Conservation (phyloP, 2,329 filamentous ascomycete genomes). For the Penicillium verrucosum region DNA sequence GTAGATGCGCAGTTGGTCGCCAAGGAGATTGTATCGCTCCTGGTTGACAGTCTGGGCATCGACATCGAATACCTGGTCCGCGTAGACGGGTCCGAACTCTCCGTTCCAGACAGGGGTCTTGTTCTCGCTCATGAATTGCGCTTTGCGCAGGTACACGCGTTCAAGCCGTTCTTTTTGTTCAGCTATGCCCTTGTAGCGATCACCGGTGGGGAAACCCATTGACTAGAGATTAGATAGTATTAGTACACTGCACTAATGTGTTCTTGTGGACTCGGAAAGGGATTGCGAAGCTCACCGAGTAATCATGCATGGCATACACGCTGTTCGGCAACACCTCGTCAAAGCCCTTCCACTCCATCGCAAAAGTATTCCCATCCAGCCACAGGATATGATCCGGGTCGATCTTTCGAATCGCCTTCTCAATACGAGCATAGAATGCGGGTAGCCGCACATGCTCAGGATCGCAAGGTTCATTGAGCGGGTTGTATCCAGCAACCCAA, state of each 20-base stretch:
- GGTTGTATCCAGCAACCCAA: conserved; percentile 53
- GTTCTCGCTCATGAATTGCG: conserved; percentile 46
- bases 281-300: conserved; percentile 27
- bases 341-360: conserved; percentile 47
- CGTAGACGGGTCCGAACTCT: conserved; percentile 51
- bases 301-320: conserved; percentile 48
- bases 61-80: conserved; percentile 23
- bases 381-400: conserved; percentile 49
- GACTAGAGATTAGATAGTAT: conserved; percentile 11
- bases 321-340: conserved; percentile 44
- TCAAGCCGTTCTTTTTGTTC: conserved; percentile 44
- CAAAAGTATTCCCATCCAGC: conserved; percentile 47
- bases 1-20: conserved; percentile 52
- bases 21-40: conserved; percentile 47
- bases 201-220: conserved; percentile 45
- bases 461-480: conserved; percentile 52
- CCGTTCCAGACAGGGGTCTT: conserved; percentile 52
- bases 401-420: conserved; percentile 46
- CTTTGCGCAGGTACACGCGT: conserved; percentile 47
- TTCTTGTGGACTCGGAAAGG: background rate
- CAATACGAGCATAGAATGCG: conserved; percentile 47
- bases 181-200: conserved; percentile 40
- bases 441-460: conserved; percentile 46
- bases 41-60: conserved; percentile 43
- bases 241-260: background rate